Base-by-base conservation (phyloP, 345 rosid genomes). In the Aethionema arabicum region DNA sequence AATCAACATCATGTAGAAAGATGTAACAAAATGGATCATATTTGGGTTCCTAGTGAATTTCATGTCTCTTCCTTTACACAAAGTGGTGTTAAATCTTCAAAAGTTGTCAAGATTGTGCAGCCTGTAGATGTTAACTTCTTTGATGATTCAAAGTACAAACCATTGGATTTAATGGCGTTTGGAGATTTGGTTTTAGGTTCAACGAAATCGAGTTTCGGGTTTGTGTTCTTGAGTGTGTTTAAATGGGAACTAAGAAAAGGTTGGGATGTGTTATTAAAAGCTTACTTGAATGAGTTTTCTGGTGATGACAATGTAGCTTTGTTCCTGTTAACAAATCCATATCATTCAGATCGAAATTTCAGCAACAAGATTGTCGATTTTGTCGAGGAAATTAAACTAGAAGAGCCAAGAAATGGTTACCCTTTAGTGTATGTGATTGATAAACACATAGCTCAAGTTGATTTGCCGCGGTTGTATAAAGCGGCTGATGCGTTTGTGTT, bases 181-280 rank as follows among this genome's bases (percentile, higher is more conserved):
- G 95, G 77, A 31, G 63, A 71, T 46, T 64, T 73, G 67, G 82
- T 88, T 51, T 73, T 91, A 39, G 95, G 96, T 1, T 36, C 48
- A 5, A 45, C 5, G 21, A 32, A 32, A 52, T 44, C 13, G 14
- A 50, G 70, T 43, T 61, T 54, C 11, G 83, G 76, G 67, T 85
- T 85, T 73, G 87, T 75, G 54, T 90, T 87, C 78, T 81, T 85
- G 78, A 90, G 95, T 72, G 77, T 90, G 61, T 90, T 87, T 66
- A 90, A 90, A 54, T 90, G 93, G 93, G 93, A 87, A 74, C 75
- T 76, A 56, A 78, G 97, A 69, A 87, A 90, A 82, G 96, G 95
- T 40, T 87, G 97, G 97, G 97, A 87, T 72, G 81, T 78, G 38
- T 70, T 91, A 78, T 76, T 91, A 71, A 77, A 77, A 71, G 86